phyloP scores from a whole-genome alignment of 106 monocot species.

The Platanthera zijinensis region DNA sequence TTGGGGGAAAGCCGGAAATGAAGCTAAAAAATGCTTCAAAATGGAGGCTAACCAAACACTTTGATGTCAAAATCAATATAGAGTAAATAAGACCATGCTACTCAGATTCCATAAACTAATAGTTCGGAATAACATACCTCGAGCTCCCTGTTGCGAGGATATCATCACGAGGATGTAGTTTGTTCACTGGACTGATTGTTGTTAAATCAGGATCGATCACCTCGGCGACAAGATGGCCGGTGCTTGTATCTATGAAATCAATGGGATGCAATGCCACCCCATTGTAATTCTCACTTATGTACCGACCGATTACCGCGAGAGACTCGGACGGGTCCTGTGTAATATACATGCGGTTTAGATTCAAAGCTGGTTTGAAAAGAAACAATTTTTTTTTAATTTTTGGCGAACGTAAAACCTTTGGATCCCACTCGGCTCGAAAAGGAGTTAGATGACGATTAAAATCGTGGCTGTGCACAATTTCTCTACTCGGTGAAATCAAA shows the following conservation, averaged over 20 bases:
- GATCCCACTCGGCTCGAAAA: slow-evolving; percentile 95
- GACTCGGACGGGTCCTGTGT: slow-evolving; percentile 75
- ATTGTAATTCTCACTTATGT: slow-evolving; percentile 91
- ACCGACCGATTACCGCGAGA: slow-evolving; percentile 82
- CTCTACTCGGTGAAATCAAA: slow-evolving; percentile 65
- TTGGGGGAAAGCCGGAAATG: too few relatives aligned
- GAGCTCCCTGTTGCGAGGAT: slow-evolving; percentile 86
- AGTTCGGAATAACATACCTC: slow-evolving; percentile 34
- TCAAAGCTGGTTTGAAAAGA: neutral
- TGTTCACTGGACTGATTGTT: slow-evolving; percentile 89
- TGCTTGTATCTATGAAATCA: slow-evolving; percentile 78
- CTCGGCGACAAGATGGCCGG: slow-evolving; percentile 77
- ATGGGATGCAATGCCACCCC: slow-evolving; percentile 90
- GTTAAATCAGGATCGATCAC: slow-evolving; percentile 74
- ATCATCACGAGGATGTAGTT: slow-evolving; percentile 84
- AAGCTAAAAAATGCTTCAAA: too few relatives aligned
- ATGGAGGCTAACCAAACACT: too few relatives aligned
- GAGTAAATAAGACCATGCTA: too few relatives aligned
- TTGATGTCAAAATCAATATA: too few relatives aligned
- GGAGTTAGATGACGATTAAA: slow-evolving; percentile 90
- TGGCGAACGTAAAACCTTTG: slow-evolving; percentile 46
- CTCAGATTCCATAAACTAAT: neutral
- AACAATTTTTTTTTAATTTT: neutral
- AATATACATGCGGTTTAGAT: slow-evolving; percentile 4
- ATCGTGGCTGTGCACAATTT: slow-evolving; percentile 94